Base-by-base conservation (phyloP, 495 filamentous ascomycete genomes). In the Margaritispora aquatica region DNA sequence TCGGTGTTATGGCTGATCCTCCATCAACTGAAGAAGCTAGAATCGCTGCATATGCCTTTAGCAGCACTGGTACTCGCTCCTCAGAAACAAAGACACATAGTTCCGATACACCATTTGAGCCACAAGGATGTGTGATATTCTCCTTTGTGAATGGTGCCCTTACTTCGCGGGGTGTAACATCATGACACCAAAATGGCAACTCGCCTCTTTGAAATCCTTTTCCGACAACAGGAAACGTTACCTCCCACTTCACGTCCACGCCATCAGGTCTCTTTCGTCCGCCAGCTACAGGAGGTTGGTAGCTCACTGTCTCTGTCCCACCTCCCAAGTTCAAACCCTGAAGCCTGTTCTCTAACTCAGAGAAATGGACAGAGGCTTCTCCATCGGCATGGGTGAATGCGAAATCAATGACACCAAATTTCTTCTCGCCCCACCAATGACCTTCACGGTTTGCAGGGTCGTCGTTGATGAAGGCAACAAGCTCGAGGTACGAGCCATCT, bases 401-500 rank as follows among this genome's bases (percentile, higher is more conserved):
- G 64, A 75, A 83, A 59, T 84, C 82, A 38, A 83, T 73, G 52
- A 81, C 72, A 7, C 76, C 71, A 47, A 69, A 72, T 20, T 70
- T 65, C n/a, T 61, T 49, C 54, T 75, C 74, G 9, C 77, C 80
- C 81, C 80, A 86, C 46, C 75, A 75, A 59, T 83, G 79, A 3
- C 68, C 67, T 13, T 62, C 63, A 23, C 77, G 73, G 19, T 65
- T 60, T 4, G 59, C 65, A 0, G 74, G 72, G 51, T 73, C 66
- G 52, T 77, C 77, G 31, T 77, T 64, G 29, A 83, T 74, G 70
- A 85, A 85, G 55, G 77, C 77, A 63, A 84, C 80, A 10, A 84
- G 72, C 66, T 85, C 82, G 57, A 85, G 65, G 70, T 85, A 85
- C 26, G 71, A 73, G 51, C 82, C 82, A 64, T 84, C 82, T 27